A percentile compares a stretch with the other conserved stretches of the same genome.
phyloP scores from a whole-genome alignment of 768 basidiomycete species.

The Scleroderma citrinum region DNA sequence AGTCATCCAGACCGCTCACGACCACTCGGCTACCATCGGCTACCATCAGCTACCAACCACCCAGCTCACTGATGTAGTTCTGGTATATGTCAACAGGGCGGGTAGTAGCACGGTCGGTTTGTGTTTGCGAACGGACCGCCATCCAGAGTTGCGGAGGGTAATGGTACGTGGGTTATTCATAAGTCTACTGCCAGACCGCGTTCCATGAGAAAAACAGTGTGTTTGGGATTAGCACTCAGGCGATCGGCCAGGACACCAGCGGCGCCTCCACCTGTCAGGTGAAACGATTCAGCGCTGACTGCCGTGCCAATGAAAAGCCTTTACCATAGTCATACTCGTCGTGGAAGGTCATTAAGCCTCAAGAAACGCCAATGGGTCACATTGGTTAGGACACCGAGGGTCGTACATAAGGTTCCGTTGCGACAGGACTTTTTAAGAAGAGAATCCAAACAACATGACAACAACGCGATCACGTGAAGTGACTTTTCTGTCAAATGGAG shows the following conservation, averaged over 20 bases:
- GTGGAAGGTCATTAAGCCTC: not conserved
- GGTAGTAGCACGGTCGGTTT: constrained; percentile 2
- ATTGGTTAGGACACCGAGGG: not conserved
- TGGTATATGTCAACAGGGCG: constrained; percentile 11
- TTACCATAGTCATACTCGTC: constrained; percentile 2
- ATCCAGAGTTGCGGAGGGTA: constrained; percentile 24
- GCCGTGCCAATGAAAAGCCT: not conserved
- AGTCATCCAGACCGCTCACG: too few relatives aligned
- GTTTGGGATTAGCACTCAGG: constrained; percentile 27
- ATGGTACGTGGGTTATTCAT: constrained; percentile 24
- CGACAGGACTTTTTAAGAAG: too few relatives aligned
- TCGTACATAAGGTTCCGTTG: too few relatives aligned
- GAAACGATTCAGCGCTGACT: too few relatives aligned
- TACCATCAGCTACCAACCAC: too few relatives aligned
- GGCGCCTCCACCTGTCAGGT: constrained; percentile 26
- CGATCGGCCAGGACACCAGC: constrained; percentile 35
- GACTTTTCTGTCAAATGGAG: too few relatives aligned
- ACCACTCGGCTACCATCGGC: too few relatives aligned
- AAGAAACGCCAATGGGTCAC: not conserved
- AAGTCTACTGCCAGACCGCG: constrained; percentile 23
- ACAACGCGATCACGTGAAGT: too few relatives aligned
- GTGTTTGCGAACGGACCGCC: not conserved
- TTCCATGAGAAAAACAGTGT: constrained; percentile 32
- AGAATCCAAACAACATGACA: too few relatives aligned
- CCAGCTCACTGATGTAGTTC: too few relatives aligned